phyloP scores from a whole-genome alignment of 768 basidiomycete genomes.

The Lenzites betulinus region DNA sequence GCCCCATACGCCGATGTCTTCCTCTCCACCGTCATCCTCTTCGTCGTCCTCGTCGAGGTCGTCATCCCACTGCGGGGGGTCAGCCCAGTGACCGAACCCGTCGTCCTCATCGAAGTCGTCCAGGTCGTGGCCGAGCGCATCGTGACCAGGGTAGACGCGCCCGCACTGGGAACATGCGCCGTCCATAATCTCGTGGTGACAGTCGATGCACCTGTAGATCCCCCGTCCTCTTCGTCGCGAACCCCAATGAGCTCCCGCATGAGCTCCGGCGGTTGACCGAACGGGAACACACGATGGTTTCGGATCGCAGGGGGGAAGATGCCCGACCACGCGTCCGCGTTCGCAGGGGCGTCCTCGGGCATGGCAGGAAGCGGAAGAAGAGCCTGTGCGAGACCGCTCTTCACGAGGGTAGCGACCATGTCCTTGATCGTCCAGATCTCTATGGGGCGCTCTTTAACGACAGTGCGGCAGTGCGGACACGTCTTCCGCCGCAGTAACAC shows the following conservation, averaged over 20 bases:
- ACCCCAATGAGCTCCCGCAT: slow-evolving; percentile 55
- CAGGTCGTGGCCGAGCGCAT: not conserved
- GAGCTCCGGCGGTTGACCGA: slow-evolving; percentile 27
- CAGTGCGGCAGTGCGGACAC: slow-evolving; percentile 47
- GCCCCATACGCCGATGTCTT: slow-evolving; percentile 21
- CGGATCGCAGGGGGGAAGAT: slow-evolving; percentile 46
- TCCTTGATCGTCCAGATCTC: slow-evolving; percentile 52
- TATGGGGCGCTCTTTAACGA: slow-evolving; percentile 47
- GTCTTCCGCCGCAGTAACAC: slow-evolving; percentile 41
- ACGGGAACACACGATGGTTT: slow-evolving; percentile 14
- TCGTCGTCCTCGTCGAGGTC: not conserved
- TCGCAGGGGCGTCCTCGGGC: slow-evolving; percentile 30
- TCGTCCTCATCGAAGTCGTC: slow-evolving; percentile 15
- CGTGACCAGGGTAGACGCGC: slow-evolving; percentile 59
- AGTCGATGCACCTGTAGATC: slow-evolving; percentile 74
- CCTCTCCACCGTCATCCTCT: slow-evolving; percentile 33
- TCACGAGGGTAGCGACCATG: slow-evolving; percentile 47
- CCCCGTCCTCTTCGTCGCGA: slow-evolving; percentile 73
- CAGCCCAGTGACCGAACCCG: not conserved
- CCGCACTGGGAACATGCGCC: slow-evolving; percentile 65
- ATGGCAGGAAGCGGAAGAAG: slow-evolving; percentile 4
- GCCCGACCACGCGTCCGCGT: slow-evolving; percentile 64
- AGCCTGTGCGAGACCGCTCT: slow-evolving; percentile 51
- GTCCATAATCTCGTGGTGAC: slow-evolving; percentile 77
- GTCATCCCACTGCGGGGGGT: not conserved